Percentiles rank a stretch among this genome's conserved stretches.
These are phyloP conservation scores for Aspergillus leporis DNA, from an alignment of 495 filamentous ascomycete genomes.

Conservation along the genomic window DNA sequence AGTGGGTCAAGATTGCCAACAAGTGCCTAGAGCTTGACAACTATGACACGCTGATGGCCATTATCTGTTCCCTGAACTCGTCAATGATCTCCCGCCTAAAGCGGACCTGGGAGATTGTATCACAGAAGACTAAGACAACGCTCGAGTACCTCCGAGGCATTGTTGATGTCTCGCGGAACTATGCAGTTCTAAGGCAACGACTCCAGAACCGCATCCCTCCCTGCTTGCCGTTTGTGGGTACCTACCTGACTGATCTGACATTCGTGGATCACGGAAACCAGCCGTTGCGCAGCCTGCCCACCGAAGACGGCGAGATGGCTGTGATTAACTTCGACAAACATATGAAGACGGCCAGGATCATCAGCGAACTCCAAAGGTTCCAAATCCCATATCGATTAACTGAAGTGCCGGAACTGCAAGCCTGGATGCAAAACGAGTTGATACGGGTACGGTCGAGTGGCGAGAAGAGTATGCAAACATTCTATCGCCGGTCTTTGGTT, in stretches of 20 bases:
- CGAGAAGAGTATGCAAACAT: constrained; percentile 73
- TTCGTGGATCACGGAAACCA: constrained; percentile 91
- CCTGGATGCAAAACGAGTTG: constrained; percentile 88
- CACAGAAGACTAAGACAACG: constrained; percentile 76
- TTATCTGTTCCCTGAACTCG: constrained; percentile 89
- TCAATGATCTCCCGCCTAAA: constrained; percentile 90
- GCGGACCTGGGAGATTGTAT: constrained; percentile 91
- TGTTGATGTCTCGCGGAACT: constrained; percentile 88
- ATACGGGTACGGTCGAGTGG: constrained; percentile 77
- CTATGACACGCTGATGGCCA: constrained; percentile 95
- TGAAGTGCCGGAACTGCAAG: constrained; percentile 86
- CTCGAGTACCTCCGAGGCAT: constrained; percentile 76
- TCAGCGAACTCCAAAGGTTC: constrained; percentile 94
- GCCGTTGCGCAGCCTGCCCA: constrained; percentile 50
- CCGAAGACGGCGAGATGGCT: constrained; percentile 59
- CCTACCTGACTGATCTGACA: constrained; percentile 82
- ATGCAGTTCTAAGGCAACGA: constrained; percentile 82
- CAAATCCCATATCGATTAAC: constrained; percentile 89
- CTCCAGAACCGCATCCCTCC: constrained; percentile 88
- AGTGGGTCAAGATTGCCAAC: constrained; percentile 95
- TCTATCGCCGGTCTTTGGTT: constrained; percentile 82
- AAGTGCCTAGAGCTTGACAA: constrained; percentile 89
- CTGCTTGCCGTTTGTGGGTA: constrained; percentile 95
- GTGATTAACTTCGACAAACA: constrained; percentile 99
- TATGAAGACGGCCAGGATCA: constrained; percentile 88